phyloP scores from a whole-genome alignment of 345 rosid species.

The Sonneratia alba region DNA sequence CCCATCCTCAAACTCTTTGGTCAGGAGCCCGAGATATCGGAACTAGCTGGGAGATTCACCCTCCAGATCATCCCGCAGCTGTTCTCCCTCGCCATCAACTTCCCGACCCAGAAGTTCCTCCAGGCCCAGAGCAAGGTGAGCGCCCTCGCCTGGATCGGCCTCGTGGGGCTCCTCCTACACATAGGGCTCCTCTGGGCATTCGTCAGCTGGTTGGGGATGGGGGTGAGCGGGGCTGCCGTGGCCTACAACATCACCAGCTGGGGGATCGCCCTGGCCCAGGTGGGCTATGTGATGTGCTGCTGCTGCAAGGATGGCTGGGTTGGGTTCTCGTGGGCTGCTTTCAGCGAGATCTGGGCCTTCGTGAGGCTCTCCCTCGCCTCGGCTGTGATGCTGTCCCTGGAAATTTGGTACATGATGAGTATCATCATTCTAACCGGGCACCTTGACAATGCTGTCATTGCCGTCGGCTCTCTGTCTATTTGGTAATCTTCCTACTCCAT shows the following conservation, averaged over 20 bases:
- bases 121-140: conserved; percentile 73
- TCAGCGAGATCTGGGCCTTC: conserved; percentile 59
- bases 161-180: conserved; percentile 32
- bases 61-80: conserved; percentile 44
- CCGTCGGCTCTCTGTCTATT: conserved; percentile 69
- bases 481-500: conserved; percentile 22
- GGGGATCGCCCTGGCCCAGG: conserved; percentile 35
- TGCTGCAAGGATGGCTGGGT: conserved; percentile 63
- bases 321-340: conserved; percentile 57
- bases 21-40: conserved; percentile 41
- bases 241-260: conserved; percentile 47
- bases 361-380: conserved; percentile 72
- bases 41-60: conserved; percentile 51
- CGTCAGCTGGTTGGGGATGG: conserved; percentile 34
- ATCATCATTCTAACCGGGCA: conserved; percentile 60
- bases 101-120: conserved; percentile 61
- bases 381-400: conserved; percentile 79
- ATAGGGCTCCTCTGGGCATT: conserved; percentile 39
- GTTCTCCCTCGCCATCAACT: conserved; percentile 55
- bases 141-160: conserved; percentile 47
- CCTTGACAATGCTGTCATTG: conserved; percentile 58
- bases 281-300: conserved; percentile 37
- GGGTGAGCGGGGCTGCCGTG: conserved; percentile 54
- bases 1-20: conserved; percentile 56
- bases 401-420: conserved; percentile 83